These are phyloP conservation scores for Linum usitatissimum DNA, from an alignment of 345 rosid species.

Conservation along the genomic window DNA sequence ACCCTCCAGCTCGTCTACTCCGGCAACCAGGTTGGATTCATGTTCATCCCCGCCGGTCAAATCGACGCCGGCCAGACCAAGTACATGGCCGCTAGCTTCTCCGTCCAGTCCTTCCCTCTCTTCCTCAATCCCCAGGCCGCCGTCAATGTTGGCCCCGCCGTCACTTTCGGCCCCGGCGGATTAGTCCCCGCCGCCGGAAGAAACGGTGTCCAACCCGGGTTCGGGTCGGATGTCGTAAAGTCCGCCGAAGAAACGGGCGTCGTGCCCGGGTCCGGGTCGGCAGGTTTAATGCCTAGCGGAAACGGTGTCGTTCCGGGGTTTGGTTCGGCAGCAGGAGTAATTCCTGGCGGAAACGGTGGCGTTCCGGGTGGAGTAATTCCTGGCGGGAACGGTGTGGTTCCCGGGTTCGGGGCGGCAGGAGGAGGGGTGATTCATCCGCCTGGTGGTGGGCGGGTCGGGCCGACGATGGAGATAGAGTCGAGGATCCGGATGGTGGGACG, in stretches of 20 bases:
- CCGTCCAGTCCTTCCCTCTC: slow-evolving; percentile 71
- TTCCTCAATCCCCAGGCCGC: slow-evolving; percentile 16
- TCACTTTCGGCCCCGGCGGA: neutral
- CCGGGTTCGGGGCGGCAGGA: slow-evolving; percentile 13
- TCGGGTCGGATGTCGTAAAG: slow-evolving; percentile 5
- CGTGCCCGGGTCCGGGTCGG: too few relatives aligned
- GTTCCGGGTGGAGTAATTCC: neutral
- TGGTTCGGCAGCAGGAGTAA: too few relatives aligned
- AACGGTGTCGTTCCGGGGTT: too few relatives aligned
- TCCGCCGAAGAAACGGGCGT: too few relatives aligned
- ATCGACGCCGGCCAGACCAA: slow-evolving; percentile 66
- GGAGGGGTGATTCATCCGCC: neutral
- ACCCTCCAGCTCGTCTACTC: slow-evolving; percentile 81
- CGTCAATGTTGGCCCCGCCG: slow-evolving; percentile 20
- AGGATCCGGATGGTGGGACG: slow-evolving; percentile 68
- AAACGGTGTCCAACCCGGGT: slow-evolving; percentile 11
- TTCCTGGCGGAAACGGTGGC: neutral
- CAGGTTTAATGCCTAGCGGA: too few relatives aligned
- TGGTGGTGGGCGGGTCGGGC: slow-evolving; percentile 42
- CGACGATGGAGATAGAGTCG: slow-evolving; percentile 85
- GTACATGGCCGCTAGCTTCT: slow-evolving; percentile 90
- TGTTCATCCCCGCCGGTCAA: slow-evolving; percentile 97
- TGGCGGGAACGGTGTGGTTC: too few relatives aligned
- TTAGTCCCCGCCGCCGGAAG: neutral
- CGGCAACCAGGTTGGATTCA: slow-evolving; percentile 83